A percentile compares a stretch with the other conserved stretches of the same genome.
Conservation (phyloP, 2,329 filamentous ascomycete genomes). For the Microdochium trichocladiopsis region DNA sequence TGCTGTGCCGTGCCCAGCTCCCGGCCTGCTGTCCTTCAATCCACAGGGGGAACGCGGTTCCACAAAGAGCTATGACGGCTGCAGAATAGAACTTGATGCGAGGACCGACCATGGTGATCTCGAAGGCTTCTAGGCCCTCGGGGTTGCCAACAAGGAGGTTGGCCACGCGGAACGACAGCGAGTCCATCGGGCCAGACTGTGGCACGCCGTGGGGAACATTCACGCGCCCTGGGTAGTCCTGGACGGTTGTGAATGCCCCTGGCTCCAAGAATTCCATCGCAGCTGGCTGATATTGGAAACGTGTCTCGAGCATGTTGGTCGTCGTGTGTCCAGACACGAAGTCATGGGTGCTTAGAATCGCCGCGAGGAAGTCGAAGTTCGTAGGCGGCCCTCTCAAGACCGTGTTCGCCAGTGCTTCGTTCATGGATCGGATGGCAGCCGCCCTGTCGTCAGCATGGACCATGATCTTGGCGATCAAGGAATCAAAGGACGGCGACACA, state of each 20-base stretch:
- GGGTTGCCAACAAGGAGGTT: slow-evolving; percentile 27
- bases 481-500: slow-evolving; percentile 51
- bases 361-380: neutral
- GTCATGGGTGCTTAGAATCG: neutral
- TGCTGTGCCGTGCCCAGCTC: slow-evolving; percentile 13
- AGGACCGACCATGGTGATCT: slow-evolving; percentile 25
- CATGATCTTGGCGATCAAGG: slow-evolving; percentile 52
- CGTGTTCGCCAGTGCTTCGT: neutral
- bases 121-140: slow-evolving; percentile 19
- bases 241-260: slow-evolving; percentile 27
- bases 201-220: slow-evolving; percentile 28
- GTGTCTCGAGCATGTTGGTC: neutral
- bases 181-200: slow-evolving; percentile 32
- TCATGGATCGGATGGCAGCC: neutral
- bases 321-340: neutral
- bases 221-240: slow-evolving; percentile 30
- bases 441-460: slow-evolving; percentile 26
- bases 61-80: slow-evolving; percentile 22
- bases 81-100: slow-evolving; percentile 24
- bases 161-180: slow-evolving; percentile 23
- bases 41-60: slow-evolving; percentile 16
- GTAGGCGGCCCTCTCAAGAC: neutral
- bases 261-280: slow-evolving; percentile 22
- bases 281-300: neutral
- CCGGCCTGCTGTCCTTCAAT: slow-evolving; percentile 13